Evolutionary conservation across 805 yeast species (phyloP).

Genomic region (Torulaspora quercuum): DNA sequence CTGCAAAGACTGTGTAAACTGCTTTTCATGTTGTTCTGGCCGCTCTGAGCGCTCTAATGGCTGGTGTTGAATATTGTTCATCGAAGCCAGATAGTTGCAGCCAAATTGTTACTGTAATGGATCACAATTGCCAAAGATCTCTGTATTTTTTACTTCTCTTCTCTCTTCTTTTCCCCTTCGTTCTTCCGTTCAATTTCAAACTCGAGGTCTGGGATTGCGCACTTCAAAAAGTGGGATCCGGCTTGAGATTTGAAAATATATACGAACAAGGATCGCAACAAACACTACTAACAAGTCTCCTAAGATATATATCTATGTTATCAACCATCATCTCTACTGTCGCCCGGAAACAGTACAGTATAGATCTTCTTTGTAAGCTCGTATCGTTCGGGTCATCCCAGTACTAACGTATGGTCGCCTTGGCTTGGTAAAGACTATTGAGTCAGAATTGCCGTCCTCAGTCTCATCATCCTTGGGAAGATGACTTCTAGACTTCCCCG

Average conservation of each 20-base stretch:
- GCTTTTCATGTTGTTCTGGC: constrained; percentile 1
- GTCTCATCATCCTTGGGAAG: constrained; percentile 22
- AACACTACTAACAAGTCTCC: too few relatives aligned
- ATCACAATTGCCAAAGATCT: neutral
- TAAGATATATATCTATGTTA: neutral
- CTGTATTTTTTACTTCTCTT: too few relatives aligned
- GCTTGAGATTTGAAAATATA: neutral
- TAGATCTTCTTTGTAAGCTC: constrained; percentile 18
- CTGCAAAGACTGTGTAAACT: neutral
- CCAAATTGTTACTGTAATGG: neutral
- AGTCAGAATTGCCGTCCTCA: constrained; percentile 16
- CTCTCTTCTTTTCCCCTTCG: too few relatives aligned
- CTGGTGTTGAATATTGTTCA: constrained; percentile 1
- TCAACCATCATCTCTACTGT: too few relatives aligned
- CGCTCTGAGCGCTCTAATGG: constrained; percentile 2
- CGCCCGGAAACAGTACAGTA: constrained; percentile 16
- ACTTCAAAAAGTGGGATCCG: too few relatives aligned
- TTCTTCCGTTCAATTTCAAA: too few relatives aligned
- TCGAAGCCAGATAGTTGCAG: neutral
- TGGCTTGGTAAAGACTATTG: constrained; percentile 25
- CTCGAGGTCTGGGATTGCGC: too few relatives aligned
- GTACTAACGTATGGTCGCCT: constrained; percentile 31
- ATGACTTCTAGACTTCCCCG: constrained; percentile 57
- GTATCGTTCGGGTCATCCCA: constrained; percentile 29
- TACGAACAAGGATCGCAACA: neutral